Percentiles rank a stretch among this genome's conserved stretches.
These are phyloP conservation scores for Pezicula rhizophila DNA, from an alignment of 2,329 filamentous ascomycete genomes.

Conservation along the genomic window DNA sequence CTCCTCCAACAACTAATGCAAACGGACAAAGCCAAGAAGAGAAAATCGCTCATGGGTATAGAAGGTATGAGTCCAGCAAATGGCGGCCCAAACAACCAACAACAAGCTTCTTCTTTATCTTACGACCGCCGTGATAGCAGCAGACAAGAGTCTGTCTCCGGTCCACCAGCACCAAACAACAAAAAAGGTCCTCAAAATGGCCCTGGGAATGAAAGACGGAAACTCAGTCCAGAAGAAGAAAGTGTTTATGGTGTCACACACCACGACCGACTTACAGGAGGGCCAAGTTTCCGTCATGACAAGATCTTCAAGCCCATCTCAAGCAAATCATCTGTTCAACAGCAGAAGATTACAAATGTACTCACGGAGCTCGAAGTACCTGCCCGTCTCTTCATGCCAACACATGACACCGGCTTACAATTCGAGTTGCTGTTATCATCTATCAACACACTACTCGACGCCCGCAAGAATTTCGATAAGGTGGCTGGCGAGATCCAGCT, in stretches of 20 bases:
- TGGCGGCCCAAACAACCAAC: conserved; percentile 27
- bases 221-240: conserved; percentile 71
- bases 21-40: conserved; percentile 85
- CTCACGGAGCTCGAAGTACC: conserved; percentile 68
- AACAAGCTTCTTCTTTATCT: conserved; percentile 27
- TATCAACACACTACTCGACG: conserved; percentile 64
- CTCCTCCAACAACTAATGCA: conserved; percentile 77
- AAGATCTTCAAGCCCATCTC: conserved; percentile 72
- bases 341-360: conserved; percentile 66
- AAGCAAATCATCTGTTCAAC: conserved; percentile 71
- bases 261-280: conserved; percentile 75
- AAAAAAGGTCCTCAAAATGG: conserved; percentile 26
- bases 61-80: conserved; percentile 44
- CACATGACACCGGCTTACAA: conserved; percentile 60
- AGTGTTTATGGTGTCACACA: conserved; percentile 76
- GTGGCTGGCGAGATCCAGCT: conserved; percentile 64
- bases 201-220: conserved; percentile 51
- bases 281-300: conserved; percentile 85
- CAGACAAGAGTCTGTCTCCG: conserved; percentile 24
- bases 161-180: conserved; percentile 27
- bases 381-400: conserved; percentile 66
- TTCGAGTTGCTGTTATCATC: conserved; percentile 67
- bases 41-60: conserved; percentile 61
- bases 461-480: conserved; percentile 70
- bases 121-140: conserved; percentile 31